Conservation (phyloP, 2,329 filamentous ascomycete genomes). For the Pezicula rhizophila region DNA sequence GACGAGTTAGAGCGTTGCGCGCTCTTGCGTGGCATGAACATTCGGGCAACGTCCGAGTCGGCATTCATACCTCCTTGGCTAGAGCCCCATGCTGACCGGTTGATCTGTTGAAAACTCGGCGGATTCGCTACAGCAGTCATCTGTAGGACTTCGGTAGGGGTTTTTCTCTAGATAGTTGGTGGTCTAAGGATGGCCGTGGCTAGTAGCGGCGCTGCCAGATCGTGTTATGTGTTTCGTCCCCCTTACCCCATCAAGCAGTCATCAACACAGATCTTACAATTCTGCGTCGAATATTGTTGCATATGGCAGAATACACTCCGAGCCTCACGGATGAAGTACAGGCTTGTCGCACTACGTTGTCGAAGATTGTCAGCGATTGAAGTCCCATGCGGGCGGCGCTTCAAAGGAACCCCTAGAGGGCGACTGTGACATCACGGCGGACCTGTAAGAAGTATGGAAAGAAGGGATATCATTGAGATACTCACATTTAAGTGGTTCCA, state of each 20-base stretch:
- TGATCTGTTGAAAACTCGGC: conserved; percentile 57
- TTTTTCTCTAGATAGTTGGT: conserved; percentile 2
- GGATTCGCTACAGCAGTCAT: conserved; percentile 66
- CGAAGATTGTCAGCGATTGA: conserved; percentile 17
- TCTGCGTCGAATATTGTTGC: too few relatives aligned
- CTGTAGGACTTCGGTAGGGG: conserved; percentile 15
- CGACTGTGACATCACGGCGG: background rate
- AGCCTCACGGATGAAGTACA: background rate
- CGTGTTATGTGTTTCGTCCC: background rate
- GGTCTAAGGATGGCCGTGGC: conserved; percentile 1
- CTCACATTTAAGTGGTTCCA: background rate
- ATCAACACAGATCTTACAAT: background rate
- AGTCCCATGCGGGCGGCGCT: conserved; percentile 1
- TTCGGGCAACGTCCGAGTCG: conserved; percentile 72
- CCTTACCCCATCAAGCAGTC: background rate
- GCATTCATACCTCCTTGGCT: conserved; percentile 65
- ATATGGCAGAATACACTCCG: background rate
- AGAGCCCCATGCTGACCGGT: conserved; percentile 61
- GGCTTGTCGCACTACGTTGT: conserved; percentile 9
- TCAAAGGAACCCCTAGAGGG: background rate
- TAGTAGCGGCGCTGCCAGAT: background rate
- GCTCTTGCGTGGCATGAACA: conserved; percentile 85
- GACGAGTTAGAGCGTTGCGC: conserved; percentile 85
- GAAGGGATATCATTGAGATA: background rate
- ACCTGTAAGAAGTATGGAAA: background rate